Evolutionary conservation across 202 grass and related monocot genomes (phyloP), one percentile per base, ranked within the genome.

Genomic region (Cymbopogon flexuosus): DNA sequence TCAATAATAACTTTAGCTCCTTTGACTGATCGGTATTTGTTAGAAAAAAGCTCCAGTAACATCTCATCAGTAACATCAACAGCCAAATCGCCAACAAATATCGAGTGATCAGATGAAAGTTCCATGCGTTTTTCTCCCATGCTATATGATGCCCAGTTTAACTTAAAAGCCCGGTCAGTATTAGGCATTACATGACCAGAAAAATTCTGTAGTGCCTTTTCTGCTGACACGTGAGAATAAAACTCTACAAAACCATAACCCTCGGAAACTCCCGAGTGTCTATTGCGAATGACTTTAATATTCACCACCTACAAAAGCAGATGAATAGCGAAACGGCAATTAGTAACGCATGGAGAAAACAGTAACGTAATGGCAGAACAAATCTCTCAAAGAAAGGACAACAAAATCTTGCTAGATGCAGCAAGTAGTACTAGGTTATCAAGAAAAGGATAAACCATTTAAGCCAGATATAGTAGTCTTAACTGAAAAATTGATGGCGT

Each of bases 171-270:
- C 39, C 84, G 83, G 66, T 93, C 91, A n/a, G 91, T 90, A 69
- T 90, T 93, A 77, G 91, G 91, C 91, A 93, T 93, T 90, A 90
- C 86, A 90, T 93, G 86, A 86, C 88, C 91, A 67, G 80, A 47
- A 72, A 93, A 93, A 59, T 83, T 86, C 19, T 88, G 83, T 72
- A 93, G 68, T 68, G 84, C 77, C 78, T 90, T 90, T 69, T 93
- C 85, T 24, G 91, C 91, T 72, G 91, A 87, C 36, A 67, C 54
- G 2, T 82, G 88, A 54, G 91, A 90, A 81, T 36, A 86, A 35
- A 93, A 93, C 62, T 93, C 91, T 75, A 93, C 91, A 79, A 87
- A 93, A 79, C 91, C 91, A 90, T 93, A 93, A 82, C 88, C 91
- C 87, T 88, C 88, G 3, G 91, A 93, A 79, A 84, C 73, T 62